Percentiles rank a stretch among this genome's conserved stretches.
These are phyloP conservation scores for Plectosphaerella cucumerina DNA, from an alignment of 2,329 filamentous ascomycete species.

Conservation along the genomic window DNA sequence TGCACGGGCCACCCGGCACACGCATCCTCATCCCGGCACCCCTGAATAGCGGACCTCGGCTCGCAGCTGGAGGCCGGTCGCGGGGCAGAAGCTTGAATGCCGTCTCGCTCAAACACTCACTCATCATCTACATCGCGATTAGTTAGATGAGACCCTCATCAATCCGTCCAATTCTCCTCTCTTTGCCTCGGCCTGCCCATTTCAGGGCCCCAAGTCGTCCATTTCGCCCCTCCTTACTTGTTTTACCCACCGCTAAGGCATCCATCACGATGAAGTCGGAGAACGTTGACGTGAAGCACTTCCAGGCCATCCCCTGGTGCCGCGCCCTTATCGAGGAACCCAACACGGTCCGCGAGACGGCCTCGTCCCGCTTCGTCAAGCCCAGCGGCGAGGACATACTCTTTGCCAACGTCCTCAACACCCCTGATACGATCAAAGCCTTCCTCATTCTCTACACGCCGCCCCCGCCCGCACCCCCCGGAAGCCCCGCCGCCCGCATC, in stretches of 20 bases:
- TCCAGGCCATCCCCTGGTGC: slow-evolving; percentile 32
- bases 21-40: no score
- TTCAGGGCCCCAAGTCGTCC: neutral
- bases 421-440: slow-evolving; percentile 22
- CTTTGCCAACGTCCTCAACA: slow-evolving; percentile 26
- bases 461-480: neutral
- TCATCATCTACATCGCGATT: neutral
- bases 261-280: slow-evolving; percentile 6
- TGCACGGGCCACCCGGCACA: no score
- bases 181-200: no score
- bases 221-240: neutral
- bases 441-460: slow-evolving; percentile 29
- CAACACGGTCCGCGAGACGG: slow-evolving; percentile 25
- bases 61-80: no score
- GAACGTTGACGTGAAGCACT: slow-evolving; percentile 18
- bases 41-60: no score
- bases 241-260: neutral
- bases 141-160: no score
- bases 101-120: neutral
- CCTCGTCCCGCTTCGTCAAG: slow-evolving; percentile 26
- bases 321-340: slow-evolving; percentile 22
- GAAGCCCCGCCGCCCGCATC: slow-evolving; percentile 19
- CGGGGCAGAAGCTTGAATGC: neutral
- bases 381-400: slow-evolving; percentile 23
- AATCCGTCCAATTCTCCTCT: no score